Evolutionary conservation across 2,329 filamentous ascomycete species (phyloP), one percentile per base, ranked within the genome.

Genomic region (Venturia pyrina): DNA sequence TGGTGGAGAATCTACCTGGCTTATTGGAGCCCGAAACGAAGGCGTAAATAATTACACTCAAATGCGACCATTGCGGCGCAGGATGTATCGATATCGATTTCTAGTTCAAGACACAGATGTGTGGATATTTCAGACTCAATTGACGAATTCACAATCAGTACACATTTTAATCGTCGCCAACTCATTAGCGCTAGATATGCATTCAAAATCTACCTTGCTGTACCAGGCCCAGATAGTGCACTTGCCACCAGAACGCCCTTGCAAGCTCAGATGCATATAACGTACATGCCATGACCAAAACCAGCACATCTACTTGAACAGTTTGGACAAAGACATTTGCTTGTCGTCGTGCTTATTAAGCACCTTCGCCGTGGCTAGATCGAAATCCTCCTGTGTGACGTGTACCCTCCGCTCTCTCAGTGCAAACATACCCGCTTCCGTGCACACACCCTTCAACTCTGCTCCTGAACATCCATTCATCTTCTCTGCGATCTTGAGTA

Each of bases 291-390:
- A 5, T 37, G 53, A 59, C 34, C 53, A 37, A 43, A 28, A 46
- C 8, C 37, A 43, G 15, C 63, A 46, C 61, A 32, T 15, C 48
- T 83, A 91, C 83, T 90, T 90, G 87, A 87, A 96, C 73, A 96
- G 82, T 81, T 96, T 96, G 75, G 89, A 89, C 73, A 96, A 82
- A 74, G 89, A 92, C 72, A 92, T 90, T 77, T 96, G 93, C 85
- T 98, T 98, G 79, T 99, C 95, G 74, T 98, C 95, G 77, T 98
- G 95, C 85, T 97, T 98, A 86, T 99, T 98, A 76, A 99, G 85
- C 68, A 99, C 93, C 89, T 99, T 99, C 76, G 95, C 95, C 7
- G 95, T 99, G 43, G 95, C 95, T 69, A 99, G 84, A 77, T 99
- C 95, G 77, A 99, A 99, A 79, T 99, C 95, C 79, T 99, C 95